Evolutionary conservation across 345 rosid species (phyloP), one percentile per base, ranked within the genome.

Genomic region (Linum usitatissimum): DNA sequence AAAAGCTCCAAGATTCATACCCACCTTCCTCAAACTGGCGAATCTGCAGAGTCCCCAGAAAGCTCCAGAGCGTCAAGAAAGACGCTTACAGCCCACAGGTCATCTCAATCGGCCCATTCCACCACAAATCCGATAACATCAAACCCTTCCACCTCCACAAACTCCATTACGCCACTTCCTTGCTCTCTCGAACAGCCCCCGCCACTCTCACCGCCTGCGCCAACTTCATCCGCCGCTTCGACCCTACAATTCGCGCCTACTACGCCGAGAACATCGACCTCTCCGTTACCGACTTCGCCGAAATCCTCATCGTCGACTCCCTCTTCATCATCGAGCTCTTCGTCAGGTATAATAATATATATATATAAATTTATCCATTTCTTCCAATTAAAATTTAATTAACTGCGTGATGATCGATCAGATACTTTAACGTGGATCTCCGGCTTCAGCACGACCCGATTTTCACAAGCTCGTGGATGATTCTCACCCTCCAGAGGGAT

Each of bases 31-130:
- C 64, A 0, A 64, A 65, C 48, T 53, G 67, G 38, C 61, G 73
- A 53, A 73, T 73, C 60, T 65, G 63, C 66, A 58, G 64, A 10
- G 77, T 69, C 8, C 70, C 77, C 23, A 61, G 59, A 42, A 57
- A 57, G 40, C 68, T 65, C 19, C 28, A 53, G 18, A 19, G 30
- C 34, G 23, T 45, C 45, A 57, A 58, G 28, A 21, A 15, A 23
- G 63, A 57, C 15, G 57, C 69, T 6, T 66, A 45, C 57, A 13
- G 21, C 17, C 69, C 69, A 21, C 69, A 48, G 0, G 51, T 66
- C n/a, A 31, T 66, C 42, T 66, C 69, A 18, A 66, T 66, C 19
- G 63, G 69, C 1, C 63, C 69, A 19, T 23, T 66, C 49, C 63
- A 21, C 0, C 31, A 58, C n/a, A 17, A 6, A 15, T 2, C n/a